phyloP scores from a whole-genome alignment of 2,329 filamentous ascomycete species.

The Trichoderma brevicompactum region DNA sequence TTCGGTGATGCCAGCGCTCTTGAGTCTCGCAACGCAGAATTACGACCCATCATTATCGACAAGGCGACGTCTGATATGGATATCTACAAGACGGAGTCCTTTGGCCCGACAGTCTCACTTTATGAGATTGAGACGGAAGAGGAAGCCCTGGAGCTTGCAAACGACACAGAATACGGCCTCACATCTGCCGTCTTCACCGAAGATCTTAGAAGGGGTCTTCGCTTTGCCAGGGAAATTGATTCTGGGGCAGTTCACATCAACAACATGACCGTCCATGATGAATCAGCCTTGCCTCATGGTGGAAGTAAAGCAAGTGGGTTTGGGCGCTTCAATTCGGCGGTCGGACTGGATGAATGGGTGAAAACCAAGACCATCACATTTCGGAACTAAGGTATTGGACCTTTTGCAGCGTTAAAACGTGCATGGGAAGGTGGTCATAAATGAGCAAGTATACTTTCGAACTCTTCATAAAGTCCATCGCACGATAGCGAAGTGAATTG shows the following conservation, averaged over 20 bases:
- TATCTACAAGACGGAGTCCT: conserved; percentile 74
- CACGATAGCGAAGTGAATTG: too few relatives aligned
- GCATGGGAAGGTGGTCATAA: too few relatives aligned
- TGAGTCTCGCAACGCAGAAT: conserved; percentile 44
- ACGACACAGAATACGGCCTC: conserved; percentile 82
- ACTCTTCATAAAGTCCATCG: too few relatives aligned
- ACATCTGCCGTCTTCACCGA: conserved; percentile 72
- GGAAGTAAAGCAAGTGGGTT: conserved; percentile 68
- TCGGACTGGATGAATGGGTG: conserved; percentile 65
- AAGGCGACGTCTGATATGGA: conserved; percentile 69
- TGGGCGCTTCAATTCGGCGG: conserved; percentile 61
- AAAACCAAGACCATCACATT: conserved; percentile 68
- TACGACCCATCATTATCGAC: conserved; percentile 70
- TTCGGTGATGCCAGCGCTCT: conserved; percentile 44
- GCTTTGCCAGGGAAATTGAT: conserved; percentile 67
- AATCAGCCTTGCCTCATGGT: conserved; percentile 66
- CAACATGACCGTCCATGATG: conserved; percentile 67
- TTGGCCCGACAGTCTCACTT: conserved; percentile 74
- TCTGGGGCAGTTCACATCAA: conserved; percentile 72
- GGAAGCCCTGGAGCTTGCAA: conserved; percentile 73
- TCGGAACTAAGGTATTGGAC: conserved; percentile 38
- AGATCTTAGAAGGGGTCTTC: conserved; percentile 63
- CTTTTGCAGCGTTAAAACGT: too few relatives aligned
- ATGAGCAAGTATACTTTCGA: too few relatives aligned
- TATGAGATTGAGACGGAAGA: conserved; percentile 70